phyloP scores from a whole-genome alignment of 805 yeast genomes.

The Kuraishia cidri region DNA sequence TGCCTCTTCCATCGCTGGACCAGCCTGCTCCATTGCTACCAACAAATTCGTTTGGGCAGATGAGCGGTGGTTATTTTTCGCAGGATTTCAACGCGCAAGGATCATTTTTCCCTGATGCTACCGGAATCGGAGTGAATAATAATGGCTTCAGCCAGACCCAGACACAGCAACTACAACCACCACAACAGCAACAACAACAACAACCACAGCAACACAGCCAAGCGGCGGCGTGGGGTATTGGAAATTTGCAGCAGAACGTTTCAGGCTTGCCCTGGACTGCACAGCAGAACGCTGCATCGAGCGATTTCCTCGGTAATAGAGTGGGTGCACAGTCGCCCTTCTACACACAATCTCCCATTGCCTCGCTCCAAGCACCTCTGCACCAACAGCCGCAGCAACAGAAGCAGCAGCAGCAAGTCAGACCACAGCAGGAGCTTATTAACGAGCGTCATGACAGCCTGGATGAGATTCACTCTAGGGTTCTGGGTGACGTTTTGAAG shows the following conservation, averaged over 20 bases:
- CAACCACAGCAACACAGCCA: too few species aligned
- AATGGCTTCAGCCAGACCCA: conserved; percentile 5
- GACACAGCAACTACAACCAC: conserved; percentile 3
- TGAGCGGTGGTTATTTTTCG: not conserved
- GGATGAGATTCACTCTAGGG: conserved; percentile 27
- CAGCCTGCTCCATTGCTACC: conserved; percentile 4
- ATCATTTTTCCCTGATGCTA: not conserved
- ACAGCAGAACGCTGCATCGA: too few species aligned
- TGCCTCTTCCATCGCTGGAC: conserved; percentile 37
- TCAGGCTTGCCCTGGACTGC: too few species aligned
- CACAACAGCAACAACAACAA: conserved; percentile 1
- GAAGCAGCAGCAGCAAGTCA: conserved; percentile 4
- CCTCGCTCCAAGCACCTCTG: not conserved
- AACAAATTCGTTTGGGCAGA: not conserved
- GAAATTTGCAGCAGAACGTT: too few species aligned
- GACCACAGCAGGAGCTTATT: conserved; percentile 8
- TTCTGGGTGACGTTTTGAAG: conserved; percentile 28
- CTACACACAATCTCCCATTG: conserved; percentile 1
- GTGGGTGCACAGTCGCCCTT: conserved; percentile 1
- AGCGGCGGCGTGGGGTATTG: too few species aligned
- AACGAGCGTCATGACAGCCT: conserved; percentile 15
- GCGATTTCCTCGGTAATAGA: too few species aligned
- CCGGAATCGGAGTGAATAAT: too few species aligned
- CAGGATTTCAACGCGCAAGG: conserved; percentile 1
- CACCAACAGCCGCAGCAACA: conserved; percentile 1